Conservation (phyloP, 768 basidiomycete genomes). For the Hypsizygus marmoreus region DNA sequence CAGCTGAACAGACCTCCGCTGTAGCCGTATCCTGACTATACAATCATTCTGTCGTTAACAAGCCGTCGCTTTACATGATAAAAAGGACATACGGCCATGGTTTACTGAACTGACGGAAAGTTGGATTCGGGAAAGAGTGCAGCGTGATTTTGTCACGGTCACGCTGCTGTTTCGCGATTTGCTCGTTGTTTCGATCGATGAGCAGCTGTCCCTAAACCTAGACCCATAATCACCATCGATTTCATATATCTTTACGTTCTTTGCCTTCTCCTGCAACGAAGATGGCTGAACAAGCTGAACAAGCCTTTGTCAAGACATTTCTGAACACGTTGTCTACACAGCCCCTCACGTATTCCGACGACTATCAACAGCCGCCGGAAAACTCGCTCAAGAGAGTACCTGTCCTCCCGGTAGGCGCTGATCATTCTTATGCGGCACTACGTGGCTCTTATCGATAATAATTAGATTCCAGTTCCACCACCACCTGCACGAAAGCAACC, state of each 20-base stretch:
- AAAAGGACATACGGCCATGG: slow-evolving; percentile 39
- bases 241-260: too few relatives aligned
- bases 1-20: slow-evolving; percentile 36
- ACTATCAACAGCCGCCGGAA: slow-evolving; percentile 74
- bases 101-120: slow-evolving; percentile 13
- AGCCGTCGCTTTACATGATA: not conserved
- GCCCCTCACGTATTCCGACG: slow-evolving; percentile 68
- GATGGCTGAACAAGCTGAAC: slow-evolving; percentile 59
- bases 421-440: slow-evolving; percentile 9
- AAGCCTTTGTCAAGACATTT: slow-evolving; percentile 68
- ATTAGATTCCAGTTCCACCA: slow-evolving; percentile 14
- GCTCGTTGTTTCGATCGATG: not conserved
- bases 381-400: slow-evolving; percentile 71
- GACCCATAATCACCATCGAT: too few relatives aligned
- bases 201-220: too few relatives aligned
- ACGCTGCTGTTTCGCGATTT: not conserved
- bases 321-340: slow-evolving; percentile 64
- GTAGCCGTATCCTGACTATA: slow-evolving; percentile 49
- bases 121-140: slow-evolving; percentile 8
- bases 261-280: slow-evolving; percentile 11
- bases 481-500: slow-evolving; percentile 53
- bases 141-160: slow-evolving; percentile 2
- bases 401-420: slow-evolving; percentile 57
- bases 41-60: not conserved
- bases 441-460: too few relatives aligned